These are phyloP conservation scores for Cercospora beticola DNA, from an alignment of 2,329 filamentous ascomycete species.

Conservation along the genomic window DNA sequence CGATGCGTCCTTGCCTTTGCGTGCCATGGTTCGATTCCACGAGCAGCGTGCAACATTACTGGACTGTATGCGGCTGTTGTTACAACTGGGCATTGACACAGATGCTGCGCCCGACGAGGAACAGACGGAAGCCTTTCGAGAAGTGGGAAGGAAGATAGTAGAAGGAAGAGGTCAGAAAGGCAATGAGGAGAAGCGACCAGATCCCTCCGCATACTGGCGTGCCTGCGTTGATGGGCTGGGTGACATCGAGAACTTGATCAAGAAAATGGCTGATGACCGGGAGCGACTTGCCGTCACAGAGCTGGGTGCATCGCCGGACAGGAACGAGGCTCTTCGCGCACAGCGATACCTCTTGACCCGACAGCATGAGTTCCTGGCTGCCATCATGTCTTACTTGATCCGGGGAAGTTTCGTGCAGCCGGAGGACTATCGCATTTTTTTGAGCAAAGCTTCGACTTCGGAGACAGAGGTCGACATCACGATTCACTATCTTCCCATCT, in stretches of 20 bases:
- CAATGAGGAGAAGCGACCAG: constrained; percentile 44
- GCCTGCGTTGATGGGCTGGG: constrained; percentile 76
- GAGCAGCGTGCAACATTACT: constrained; percentile 78
- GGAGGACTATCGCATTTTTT: constrained; percentile 71
- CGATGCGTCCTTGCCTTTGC: constrained; percentile 72
- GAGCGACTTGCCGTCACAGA: constrained; percentile 75
- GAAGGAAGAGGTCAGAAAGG: constrained; percentile 43
- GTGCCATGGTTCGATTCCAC: constrained; percentile 84
- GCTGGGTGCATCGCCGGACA: constrained; percentile 61
- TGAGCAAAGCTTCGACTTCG: constrained; percentile 65
- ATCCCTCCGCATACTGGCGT: constrained; percentile 64
- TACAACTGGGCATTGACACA: constrained; percentile 63
- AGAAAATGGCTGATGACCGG: constrained; percentile 71
- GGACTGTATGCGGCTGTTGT: constrained; percentile 76
- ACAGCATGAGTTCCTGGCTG: constrained; percentile 84
- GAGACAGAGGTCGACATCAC: constrained; percentile 73
- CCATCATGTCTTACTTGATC: constrained; percentile 76
- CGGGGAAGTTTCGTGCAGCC: constrained; percentile 69
- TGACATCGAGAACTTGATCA: constrained; percentile 73
- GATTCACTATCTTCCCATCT: constrained; percentile 79
- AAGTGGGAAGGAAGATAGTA: constrained; percentile 59
- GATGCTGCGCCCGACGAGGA: constrained; percentile 43
- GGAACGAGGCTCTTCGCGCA: constrained; percentile 75
- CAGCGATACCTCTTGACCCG: constrained; percentile 77
- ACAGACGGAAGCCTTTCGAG: constrained; percentile 54